phyloP scores from a whole-genome alignment of 371 early-diverging fungal species.

The Furculomyces boomerangus region DNA sequence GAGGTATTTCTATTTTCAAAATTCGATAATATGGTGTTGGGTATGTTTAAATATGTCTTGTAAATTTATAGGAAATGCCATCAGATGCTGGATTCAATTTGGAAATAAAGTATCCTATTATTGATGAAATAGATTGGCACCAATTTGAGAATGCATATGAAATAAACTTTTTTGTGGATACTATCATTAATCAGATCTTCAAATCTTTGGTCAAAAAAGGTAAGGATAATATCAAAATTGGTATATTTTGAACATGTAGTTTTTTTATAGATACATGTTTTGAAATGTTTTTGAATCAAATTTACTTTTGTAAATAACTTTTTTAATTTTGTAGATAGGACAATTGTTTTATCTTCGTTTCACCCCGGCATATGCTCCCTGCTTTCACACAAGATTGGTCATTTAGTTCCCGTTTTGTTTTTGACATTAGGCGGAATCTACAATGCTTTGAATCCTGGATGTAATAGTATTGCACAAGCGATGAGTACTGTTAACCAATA shows the following conservation, averaged over 20 bases:
- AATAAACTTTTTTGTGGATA: constrained; percentile 73
- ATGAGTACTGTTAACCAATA: constrained; percentile 62
- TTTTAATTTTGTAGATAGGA: constrained; percentile 17
- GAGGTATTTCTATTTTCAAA: constrained; percentile 18
- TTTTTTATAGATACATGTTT: neutral
- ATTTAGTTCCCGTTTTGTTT: constrained; percentile 76
- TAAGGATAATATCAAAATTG: too few species aligned
- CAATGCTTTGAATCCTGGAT: constrained; percentile 57
- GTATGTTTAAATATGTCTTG: neutral
- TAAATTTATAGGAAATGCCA: neutral
- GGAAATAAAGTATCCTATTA: constrained; percentile 92
- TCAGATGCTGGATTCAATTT: constrained; percentile 72
- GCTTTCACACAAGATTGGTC: constrained; percentile 56
- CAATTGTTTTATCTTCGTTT: constrained; percentile 85
- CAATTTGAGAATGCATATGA: constrained; percentile 38
- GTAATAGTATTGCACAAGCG: constrained; percentile 68
- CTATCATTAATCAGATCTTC: constrained; percentile 55
- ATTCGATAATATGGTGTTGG: neutral
- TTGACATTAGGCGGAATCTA: constrained; percentile 72
- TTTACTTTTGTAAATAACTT: neutral
- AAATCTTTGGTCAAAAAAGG: neutral
- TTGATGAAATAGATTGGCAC: constrained; percentile 66
- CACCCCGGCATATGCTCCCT: constrained; percentile 79
- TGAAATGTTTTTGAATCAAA: neutral
- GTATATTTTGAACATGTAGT: neutral